A percentile compares a stretch with the other conserved stretches of the same genome.
Conservation (phyloP, 2,329 filamentous ascomycete species). For the Diaporthe humulicola region DNA sequence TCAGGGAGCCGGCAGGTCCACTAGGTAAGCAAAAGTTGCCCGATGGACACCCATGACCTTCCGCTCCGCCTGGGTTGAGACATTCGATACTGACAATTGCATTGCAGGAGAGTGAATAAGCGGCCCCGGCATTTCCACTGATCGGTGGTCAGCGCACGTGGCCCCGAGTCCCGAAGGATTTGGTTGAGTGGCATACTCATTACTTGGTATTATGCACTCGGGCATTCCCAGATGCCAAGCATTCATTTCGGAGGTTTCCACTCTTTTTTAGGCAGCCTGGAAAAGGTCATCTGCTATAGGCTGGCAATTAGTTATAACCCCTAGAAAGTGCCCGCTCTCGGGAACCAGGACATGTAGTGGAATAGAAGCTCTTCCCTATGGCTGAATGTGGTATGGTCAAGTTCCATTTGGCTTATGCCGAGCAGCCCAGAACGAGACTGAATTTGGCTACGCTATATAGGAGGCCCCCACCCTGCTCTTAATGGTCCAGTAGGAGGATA, state of each 20-base stretch:
- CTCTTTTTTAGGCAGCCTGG: slow-evolving; percentile 16
- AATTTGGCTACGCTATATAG: not conserved
- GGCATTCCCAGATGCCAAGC: slow-evolving; percentile 2
- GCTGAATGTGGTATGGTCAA: slow-evolving; percentile 2
- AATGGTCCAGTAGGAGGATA: slow-evolving; percentile 3
- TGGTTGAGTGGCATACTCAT: not conserved
- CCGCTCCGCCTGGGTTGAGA: not conserved
- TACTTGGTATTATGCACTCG: not conserved
- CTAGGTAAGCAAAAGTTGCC: not conserved
- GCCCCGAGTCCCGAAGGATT: slow-evolving; percentile 4
- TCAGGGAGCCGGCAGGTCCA: not conserved
- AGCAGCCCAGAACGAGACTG: not conserved
- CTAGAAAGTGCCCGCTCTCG: slow-evolving; percentile 4
- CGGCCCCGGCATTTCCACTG: slow-evolving; percentile 8
- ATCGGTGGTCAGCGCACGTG: slow-evolving; percentile 18
- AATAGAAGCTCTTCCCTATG: not conserved
- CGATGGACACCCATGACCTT: not conserved
- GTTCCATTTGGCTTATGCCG: slow-evolving; percentile 31
- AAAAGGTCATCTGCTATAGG: slow-evolving; percentile 1
- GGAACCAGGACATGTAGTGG: not conserved
- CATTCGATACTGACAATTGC: not conserved
- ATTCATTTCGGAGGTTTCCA: slow-evolving; percentile 26
- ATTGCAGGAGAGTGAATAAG: not conserved
- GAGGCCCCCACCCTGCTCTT: not conserved
- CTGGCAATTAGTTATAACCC: not conserved